phyloP scores from a whole-genome alignment of 23 red algal genomes.

The Gracilaria gracilis region DNA sequence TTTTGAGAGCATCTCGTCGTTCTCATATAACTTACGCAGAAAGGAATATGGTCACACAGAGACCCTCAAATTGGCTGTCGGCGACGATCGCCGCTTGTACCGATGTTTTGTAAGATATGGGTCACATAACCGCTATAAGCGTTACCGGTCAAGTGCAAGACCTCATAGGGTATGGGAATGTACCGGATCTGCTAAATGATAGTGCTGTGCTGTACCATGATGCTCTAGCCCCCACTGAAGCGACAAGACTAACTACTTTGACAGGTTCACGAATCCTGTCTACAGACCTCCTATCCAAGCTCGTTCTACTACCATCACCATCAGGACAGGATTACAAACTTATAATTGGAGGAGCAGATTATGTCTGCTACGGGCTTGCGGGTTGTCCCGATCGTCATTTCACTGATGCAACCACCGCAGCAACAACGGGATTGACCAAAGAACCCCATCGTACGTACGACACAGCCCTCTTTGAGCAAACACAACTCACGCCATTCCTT shows the following conservation, averaged over 20 bases:
- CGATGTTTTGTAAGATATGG: slow-evolving; percentile 6
- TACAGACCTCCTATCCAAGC: slow-evolving; percentile 57
- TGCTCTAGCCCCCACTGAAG: slow-evolving; percentile 37
- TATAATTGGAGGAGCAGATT: slow-evolving; percentile 61
- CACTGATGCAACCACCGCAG: slow-evolving; percentile 59
- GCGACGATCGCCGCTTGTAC: slow-evolving; percentile 3
- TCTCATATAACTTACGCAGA: slow-evolving; percentile 15
- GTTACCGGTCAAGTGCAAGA: slow-evolving; percentile 73
- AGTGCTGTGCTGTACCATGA: slow-evolving; percentile 51
- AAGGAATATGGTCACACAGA: slow-evolving; percentile 20
- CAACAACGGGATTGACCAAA: slow-evolving; percentile 54
- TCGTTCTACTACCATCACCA: slow-evolving; percentile 42
- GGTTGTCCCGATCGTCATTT: slow-evolving; percentile 24
- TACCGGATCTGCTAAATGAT: slow-evolving; percentile 33
- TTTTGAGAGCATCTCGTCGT: slow-evolving; percentile 20
- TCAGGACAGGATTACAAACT: slow-evolving; percentile 19
- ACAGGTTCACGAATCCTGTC: neutral
- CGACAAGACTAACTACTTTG: slow-evolving; percentile 11
- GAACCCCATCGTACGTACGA: slow-evolving; percentile 51
- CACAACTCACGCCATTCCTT: slow-evolving; percentile 23
- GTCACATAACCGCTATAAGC: slow-evolving; percentile 28
- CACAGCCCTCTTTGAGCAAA: slow-evolving; percentile 12
- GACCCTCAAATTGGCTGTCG: slow-evolving; percentile 33
- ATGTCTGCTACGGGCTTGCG: slow-evolving; percentile 30
- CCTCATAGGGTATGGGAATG: slow-evolving; percentile 46